phyloP scores from a whole-genome alignment of 805 yeast genomes.

The Kluyveromyces dobzhanskii region DNA sequence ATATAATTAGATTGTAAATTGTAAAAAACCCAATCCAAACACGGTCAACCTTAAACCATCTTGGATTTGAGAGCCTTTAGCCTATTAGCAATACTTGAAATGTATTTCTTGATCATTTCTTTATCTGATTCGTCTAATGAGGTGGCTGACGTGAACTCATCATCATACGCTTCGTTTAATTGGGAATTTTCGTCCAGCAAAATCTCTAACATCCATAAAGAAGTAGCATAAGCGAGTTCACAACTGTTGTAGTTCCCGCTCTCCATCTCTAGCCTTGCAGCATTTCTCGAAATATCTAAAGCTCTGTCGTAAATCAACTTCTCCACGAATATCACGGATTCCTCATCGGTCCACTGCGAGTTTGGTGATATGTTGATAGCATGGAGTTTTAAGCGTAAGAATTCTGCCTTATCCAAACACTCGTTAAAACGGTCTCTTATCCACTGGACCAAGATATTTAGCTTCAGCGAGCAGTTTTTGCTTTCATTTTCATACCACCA shows the following conservation, averaged over 20 bases:
- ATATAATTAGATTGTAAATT: background rate
- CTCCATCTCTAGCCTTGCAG: slow-evolving; percentile 80
- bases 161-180: slow-evolving; percentile 36
- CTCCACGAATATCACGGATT: slow-evolving; percentile 52
- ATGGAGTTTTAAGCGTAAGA: slow-evolving; percentile 48
- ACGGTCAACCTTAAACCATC: slow-evolving; percentile 22
- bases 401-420: slow-evolving; percentile 81
- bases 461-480: slow-evolving; percentile 35
- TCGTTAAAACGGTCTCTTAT: slow-evolving; percentile 83
- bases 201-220: slow-evolving; percentile 94
- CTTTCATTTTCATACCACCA: slow-evolving; percentile 70
- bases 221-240: slow-evolving; percentile 81
- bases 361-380: slow-evolving; percentile 1
- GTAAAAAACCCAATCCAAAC: background rate
- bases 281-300: slow-evolving; percentile 81
- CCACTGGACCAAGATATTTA: slow-evolving; percentile 81
- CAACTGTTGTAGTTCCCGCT: slow-evolving; percentile 56
- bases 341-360: background rate
- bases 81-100: slow-evolving; percentile 74
- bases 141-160: slow-evolving; percentile 18
- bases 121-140: slow-evolving; percentile 64
- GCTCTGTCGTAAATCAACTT: slow-evolving; percentile 88
- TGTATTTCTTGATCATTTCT: slow-evolving; percentile 69
- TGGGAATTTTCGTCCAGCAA: slow-evolving; percentile 74
- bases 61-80: slow-evolving; percentile 62